Conservation (phyloP, 2,329 filamentous ascomycete genomes). For the Aspergillus pseudotamarii region DNA sequence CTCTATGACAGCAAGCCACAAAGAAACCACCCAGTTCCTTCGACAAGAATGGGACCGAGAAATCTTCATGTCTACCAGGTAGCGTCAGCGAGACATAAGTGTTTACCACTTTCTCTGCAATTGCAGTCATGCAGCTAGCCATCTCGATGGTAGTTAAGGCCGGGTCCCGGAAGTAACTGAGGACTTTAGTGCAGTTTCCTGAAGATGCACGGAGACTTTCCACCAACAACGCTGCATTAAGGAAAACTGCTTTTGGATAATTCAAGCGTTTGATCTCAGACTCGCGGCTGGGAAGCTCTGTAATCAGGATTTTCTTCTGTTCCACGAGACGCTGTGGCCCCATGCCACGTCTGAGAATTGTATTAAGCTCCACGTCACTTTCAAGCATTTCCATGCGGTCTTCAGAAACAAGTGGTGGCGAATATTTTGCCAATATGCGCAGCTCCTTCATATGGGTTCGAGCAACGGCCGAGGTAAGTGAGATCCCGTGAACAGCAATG, state of each 20-base stretch:
- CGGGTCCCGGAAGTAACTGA: constrained; percentile 94
- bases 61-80: constrained; percentile 70
- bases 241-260: constrained; percentile 88
- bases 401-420: constrained; percentile 82
- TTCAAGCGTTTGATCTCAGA: constrained; percentile 78
- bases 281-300: constrained; percentile 74
- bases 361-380: constrained; percentile 96
- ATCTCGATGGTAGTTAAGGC: constrained; percentile 68
- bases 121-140: constrained; percentile 64
- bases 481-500: constrained; percentile 90
- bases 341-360: constrained; percentile 83
- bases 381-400: constrained; percentile 87
- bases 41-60: constrained; percentile 90
- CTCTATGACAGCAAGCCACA: constrained; percentile 88
- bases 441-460: constrained; percentile 76
- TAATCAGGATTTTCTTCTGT: constrained; percentile 77
- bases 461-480: constrained; percentile 70
- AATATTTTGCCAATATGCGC: constrained; percentile 81
- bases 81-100: constrained; percentile 78
- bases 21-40: constrained; percentile 84
- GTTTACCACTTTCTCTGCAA: constrained; percentile 71
- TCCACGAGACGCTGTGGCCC: constrained; percentile 69
- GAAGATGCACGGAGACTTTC: constrained; percentile 84
- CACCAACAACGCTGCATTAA: constrained; percentile 86
- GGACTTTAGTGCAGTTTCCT: constrained; percentile 85